Conservation (phyloP, 495 filamentous ascomycete species). For the Penicillium malachiteum region DNA sequence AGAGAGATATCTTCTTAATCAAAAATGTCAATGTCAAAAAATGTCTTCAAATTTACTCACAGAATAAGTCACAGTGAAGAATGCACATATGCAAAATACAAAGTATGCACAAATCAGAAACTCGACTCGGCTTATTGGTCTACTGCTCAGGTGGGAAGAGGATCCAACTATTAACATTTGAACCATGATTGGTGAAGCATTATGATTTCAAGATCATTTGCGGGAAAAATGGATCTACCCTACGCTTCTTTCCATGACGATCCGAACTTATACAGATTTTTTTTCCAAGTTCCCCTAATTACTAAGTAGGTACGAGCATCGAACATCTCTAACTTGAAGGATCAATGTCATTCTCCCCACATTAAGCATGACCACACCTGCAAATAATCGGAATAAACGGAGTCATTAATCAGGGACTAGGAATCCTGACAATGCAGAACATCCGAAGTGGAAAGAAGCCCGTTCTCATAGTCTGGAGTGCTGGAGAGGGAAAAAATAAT, state of each 20-base stretch:
- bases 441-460: neutral
- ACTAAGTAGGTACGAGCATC: no score
- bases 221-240: slow-evolving; percentile 7
- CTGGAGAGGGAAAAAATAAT: neutral
- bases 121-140: slow-evolving; percentile 11
- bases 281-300: no score
- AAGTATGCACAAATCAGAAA: slow-evolving; percentile 13
- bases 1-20: no score
- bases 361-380: no score
- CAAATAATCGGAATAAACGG: no score
- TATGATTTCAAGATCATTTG: neutral
- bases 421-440: neutral
- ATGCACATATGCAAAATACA: slow-evolving; percentile 6
- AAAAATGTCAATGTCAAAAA: neutral
- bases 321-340: no score
- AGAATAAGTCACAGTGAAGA: slow-evolving; percentile 1
- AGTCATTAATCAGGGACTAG: no score
- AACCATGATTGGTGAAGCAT: neutral
- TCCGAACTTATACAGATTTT: slow-evolving; percentile 24
- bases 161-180: neutral
- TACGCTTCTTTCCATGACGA: slow-evolving; percentile 9
- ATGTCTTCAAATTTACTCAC: neutral
- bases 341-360: no score
- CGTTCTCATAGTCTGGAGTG: no score
- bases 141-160: neutral